Base-by-base conservation (phyloP, 148 eudicot genomes). In the Limonium bicolor region DNA sequence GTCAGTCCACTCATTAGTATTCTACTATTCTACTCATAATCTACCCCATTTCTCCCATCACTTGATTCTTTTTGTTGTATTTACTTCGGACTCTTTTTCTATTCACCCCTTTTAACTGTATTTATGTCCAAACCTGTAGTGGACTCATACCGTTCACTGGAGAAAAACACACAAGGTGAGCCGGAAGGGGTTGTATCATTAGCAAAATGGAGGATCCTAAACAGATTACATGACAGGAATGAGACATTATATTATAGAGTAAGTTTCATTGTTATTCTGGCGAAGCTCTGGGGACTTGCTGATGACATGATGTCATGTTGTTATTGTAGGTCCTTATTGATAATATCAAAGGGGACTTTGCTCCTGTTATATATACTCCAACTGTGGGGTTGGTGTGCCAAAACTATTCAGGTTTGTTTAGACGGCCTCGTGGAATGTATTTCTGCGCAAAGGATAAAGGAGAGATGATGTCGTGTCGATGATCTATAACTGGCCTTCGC, bases 381-480 rank as follows among this genome's bases (percentile, higher is more conserved):
- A 90, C 99, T 30, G 99, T 90, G 22, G 99, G 99, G 55, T 56
- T 90, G 67, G 99, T 90, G 19, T 90, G 99, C 56, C 99, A 90
- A 71, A 90, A 90, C 67, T 90, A 84, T 62, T 84, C 88, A 36
- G 99, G 99, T 47, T 73, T 90, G 64, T 84, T 80, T 78, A 72
- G 99, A 73, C 95, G 99, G 44, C 95, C 99, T 9, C 93, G 99
- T 37, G 99, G 99, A 51, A 90, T 90, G 99, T 90, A 90, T 55
- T 90, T 90, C 72, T 78, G 99, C 41, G 99, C 95, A 38, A 84
- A 75, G 57, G 99, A 90, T 59, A 84, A 73, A 64, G 93, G 99
- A 68, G 99, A 90, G 72, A 84, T 84, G 99, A 90, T 90, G 95
- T 90, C 99, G 35, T 90, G 95, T 90, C 99, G 35, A 90, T 90